Percentiles rank a stretch among this genome's conserved stretches.
phyloP scores from a whole-genome alignment of 805 yeast species.

The Starmerella etchellsii region DNA sequence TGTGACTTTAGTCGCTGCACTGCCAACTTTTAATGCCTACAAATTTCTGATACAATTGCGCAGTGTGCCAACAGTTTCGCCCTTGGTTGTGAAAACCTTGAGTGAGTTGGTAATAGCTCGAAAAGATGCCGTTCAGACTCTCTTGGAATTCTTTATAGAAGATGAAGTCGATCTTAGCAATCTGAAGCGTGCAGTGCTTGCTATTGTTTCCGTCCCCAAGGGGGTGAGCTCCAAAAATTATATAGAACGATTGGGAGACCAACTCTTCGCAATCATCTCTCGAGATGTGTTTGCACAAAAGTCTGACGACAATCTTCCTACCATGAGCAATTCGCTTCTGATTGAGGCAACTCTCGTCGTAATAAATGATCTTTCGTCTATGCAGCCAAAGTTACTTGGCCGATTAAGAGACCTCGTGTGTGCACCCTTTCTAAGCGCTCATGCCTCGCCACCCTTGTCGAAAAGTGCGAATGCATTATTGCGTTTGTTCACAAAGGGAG shows the following conservation, averaged over 20 bases:
- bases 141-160: constrained; percentile 68
- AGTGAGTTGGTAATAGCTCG: constrained; percentile 45
- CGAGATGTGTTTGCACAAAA: constrained; percentile 24
- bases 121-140: constrained; percentile 54
- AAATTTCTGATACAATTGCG: constrained; percentile 47
- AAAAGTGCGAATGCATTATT: constrained; percentile 12
- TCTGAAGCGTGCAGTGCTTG: constrained; percentile 51
- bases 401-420: constrained; percentile 12
- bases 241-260: constrained; percentile 46
- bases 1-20: neutral
- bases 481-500: neutral
- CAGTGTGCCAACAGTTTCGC: constrained; percentile 32
- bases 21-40: constrained; percentile 55
- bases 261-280: constrained; percentile 43
- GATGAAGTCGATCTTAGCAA: constrained; percentile 41
- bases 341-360: constrained; percentile 7
- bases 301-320: neutral
- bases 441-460: neutral
- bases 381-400: constrained; percentile 14
- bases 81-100: constrained; percentile 38
- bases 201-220: constrained; percentile 53
- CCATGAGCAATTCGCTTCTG: neutral
- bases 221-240: constrained; percentile 37
- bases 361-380: constrained; percentile 1
- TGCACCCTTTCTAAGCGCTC: constrained; percentile 8